Conservation (phyloP, 2,329 filamentous ascomycete species). For the Dothidotthia symphoricarpi region DNA sequence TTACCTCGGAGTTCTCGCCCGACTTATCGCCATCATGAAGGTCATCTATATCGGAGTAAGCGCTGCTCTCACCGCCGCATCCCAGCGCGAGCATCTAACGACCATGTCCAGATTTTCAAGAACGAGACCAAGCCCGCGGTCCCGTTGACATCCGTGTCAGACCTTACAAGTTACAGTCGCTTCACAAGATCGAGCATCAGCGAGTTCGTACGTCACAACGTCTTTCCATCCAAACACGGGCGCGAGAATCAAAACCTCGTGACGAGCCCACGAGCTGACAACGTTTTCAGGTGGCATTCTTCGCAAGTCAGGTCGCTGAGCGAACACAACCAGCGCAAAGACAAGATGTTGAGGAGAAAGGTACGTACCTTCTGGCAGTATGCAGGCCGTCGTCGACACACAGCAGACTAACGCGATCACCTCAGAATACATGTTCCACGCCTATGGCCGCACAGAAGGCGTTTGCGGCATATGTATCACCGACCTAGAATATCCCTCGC, state of each 20-base stretch:
- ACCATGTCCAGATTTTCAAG: constrained; percentile 65
- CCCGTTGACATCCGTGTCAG: constrained; percentile 74
- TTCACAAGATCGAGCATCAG: constrained; percentile 61
- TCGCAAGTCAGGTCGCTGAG: constrained; percentile 84
- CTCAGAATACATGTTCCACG: constrained; percentile 62
- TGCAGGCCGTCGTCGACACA: too few species aligned
- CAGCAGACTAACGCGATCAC: neutral
- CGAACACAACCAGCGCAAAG: constrained; percentile 76
- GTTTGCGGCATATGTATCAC: constrained; percentile 49
- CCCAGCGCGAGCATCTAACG: constrained; percentile 11
- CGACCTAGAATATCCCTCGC: constrained; percentile 56
- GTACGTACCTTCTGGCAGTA: constrained; percentile 32
- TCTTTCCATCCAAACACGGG: too few species aligned
- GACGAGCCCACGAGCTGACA: constrained; percentile 16
- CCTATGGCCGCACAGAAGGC: constrained; percentile 47
- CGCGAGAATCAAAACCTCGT: too few species aligned
- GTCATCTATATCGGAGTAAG: constrained; percentile 83
- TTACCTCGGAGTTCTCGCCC: neutral
- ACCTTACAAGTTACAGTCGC: constrained; percentile 74
- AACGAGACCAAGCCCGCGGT: constrained; percentile 72
- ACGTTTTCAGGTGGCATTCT: constrained; percentile 68
- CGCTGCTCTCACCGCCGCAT: constrained; percentile 24
- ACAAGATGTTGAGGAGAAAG: constrained; percentile 82
- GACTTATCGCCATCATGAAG: constrained; percentile 63
- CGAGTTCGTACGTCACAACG: constrained; percentile 25